Conservation (phyloP, 129 eudicot species). For the Ambrosia artemisiifolia region DNA sequence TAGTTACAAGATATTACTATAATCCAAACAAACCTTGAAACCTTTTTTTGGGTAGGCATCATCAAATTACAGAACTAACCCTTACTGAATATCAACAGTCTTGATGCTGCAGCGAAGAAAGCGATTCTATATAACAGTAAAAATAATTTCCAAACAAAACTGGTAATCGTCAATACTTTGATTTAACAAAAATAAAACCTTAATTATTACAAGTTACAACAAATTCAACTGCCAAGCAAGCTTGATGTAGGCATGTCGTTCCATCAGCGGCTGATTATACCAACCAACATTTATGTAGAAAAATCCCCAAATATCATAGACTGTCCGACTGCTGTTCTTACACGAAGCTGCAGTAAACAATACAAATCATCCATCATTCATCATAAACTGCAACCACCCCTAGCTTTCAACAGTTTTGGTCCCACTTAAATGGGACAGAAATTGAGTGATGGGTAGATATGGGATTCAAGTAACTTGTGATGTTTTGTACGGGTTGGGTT, state of each 20-base stretch:
- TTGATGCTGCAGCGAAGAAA: no score
- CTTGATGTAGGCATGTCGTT: conserved; percentile 10
- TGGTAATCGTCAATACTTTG: background rate
- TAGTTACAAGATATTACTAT: no score
- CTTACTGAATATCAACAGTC: no score
- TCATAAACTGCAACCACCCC: background rate
- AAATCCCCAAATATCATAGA: conserved; percentile 59
- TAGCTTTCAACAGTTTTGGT: background rate
- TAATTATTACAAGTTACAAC: conserved; percentile 34
- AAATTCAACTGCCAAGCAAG: conserved; percentile 16
- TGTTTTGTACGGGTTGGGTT: background rate
- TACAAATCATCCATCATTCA: background rate
- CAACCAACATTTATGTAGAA: conserved; percentile 36
- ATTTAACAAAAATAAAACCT: background rate
- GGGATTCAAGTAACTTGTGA: background rate
- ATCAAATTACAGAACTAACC: no score
- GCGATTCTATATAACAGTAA: no score
- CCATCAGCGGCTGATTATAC: conserved; percentile 12
- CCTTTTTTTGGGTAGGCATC: no score
- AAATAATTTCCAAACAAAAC: conserved; percentile 3
- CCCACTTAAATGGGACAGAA: background rate
- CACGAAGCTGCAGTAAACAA: conserved; percentile 63
- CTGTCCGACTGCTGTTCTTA: conserved; percentile 62
- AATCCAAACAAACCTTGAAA: no score
- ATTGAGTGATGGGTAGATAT: background rate